Evolutionary conservation across 306 rosid species (phyloP), one percentile per base, ranked within the genome.

Genomic region (Cicer pinnatifidum): DNA sequence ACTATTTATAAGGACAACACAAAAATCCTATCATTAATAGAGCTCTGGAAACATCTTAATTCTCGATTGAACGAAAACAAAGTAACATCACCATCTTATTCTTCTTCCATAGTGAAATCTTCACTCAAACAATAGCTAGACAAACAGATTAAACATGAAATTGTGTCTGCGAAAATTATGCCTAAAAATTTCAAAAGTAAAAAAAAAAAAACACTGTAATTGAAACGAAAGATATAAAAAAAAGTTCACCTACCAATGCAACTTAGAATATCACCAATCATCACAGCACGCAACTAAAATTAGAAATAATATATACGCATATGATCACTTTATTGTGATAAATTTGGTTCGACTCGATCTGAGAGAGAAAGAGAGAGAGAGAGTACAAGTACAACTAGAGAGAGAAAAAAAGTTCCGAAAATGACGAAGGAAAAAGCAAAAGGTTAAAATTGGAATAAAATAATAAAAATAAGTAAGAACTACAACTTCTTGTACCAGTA

Each of bases 161-260:
- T 73, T 46, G 56, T 6, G 37, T 35, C 11, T 0, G 10, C 1
- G 35, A 13, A 51, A 51, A 13, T 44, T 9, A 58, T 3, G 11
- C 60, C 12, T 6, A 28, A 28, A 28, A 28, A 28, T 28, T 28
- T 28, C 33, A 28, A 28, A 28, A 28, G 33, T 28, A 28, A 28
- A 28, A 28, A 59, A 59, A 33, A 38, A 4, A 56, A 56, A 7
- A 56, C 3, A 28, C 33, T 6, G 8, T 11, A 57, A 58, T 11
- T 28, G 4, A 11, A 58, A 56, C 1, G 17, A 20, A 9, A 9
- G 47, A 11, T 8, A 41, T 2, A 7, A 6, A 45, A 11, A 20
- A 45, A n/a, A 71, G 52, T 39, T 69, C 58, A 75, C 87, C 76
- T 80, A 94, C 96, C 90, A 75, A 81, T 43, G 86, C 96, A 89